Conservation (phyloP, 352 stramenopile genomes). For the Saprolegnia parasitica region DNA sequence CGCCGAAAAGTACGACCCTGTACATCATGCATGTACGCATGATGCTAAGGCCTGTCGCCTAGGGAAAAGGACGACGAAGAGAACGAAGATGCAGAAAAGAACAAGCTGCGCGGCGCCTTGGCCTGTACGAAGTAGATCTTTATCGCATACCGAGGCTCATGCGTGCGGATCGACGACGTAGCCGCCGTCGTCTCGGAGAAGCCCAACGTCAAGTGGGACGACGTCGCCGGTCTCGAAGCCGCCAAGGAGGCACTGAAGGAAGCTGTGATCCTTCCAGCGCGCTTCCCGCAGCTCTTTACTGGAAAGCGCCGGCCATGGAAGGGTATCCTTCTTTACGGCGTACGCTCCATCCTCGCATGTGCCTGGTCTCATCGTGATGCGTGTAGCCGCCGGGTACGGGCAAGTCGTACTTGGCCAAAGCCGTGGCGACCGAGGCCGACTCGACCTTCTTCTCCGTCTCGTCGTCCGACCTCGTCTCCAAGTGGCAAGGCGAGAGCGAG, state of each 20-base stretch:
- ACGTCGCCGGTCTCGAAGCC: constrained; percentile 95
- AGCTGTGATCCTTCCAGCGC: constrained; percentile 94
- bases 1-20: constrained; percentile 59
- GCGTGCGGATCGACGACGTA: too few relatives aligned
- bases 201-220: constrained; percentile 95
- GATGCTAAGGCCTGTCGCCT: constrained; percentile 32
- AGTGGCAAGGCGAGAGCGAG: constrained; percentile 97
- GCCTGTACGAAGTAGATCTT: constrained; percentile 55
- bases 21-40: neutral
- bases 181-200: constrained; percentile 83
- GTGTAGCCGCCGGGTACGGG: constrained; percentile 78
- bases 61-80: constrained; percentile 86
- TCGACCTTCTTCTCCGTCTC: constrained; percentile 98
- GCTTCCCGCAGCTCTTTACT: constrained; percentile 97
- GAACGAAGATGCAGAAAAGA: constrained; percentile 91
- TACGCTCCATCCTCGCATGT: constrained; percentile 42
- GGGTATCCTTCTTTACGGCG: constrained; percentile 97
- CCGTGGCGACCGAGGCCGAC: constrained; percentile 98
- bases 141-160: neutral
- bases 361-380: constrained; percentile 8
- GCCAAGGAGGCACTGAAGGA: constrained; percentile 99
- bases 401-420: constrained; percentile 97
- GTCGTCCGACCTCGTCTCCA: constrained; percentile 96
- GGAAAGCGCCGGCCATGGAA: constrained; percentile 89
- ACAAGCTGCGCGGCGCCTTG: constrained; percentile 94